Percentiles rank a stretch among this genome's conserved stretches.
phyloP scores from a whole-genome alignment of 2,329 filamentous ascomycete species.

The Verticillium nubilum region DNA sequence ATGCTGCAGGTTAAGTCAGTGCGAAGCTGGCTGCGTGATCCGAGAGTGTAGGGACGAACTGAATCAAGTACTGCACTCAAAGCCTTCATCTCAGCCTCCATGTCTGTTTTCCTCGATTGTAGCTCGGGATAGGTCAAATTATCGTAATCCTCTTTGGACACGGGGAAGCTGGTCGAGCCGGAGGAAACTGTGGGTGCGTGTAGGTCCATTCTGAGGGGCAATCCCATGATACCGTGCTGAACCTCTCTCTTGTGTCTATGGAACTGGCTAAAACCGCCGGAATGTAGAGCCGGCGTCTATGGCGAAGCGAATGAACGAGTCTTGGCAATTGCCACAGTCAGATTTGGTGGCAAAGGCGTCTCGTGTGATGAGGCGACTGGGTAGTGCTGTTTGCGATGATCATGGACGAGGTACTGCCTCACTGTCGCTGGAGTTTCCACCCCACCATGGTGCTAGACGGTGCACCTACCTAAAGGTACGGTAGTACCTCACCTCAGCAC shows the following conservation, averaged over 20 bases:
- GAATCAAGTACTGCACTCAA: constrained; percentile 84
- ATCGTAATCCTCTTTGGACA: constrained; percentile 54
- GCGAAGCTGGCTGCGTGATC: background rate
- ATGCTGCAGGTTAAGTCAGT: constrained; percentile 54
- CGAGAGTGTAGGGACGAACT: constrained; percentile 41
- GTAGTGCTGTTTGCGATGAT: too few species aligned
- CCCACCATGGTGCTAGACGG: too few species aligned
- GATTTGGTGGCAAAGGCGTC: too few species aligned
- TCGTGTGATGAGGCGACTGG: too few species aligned
- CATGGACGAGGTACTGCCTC: too few species aligned
- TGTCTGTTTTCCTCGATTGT: constrained; percentile 73
- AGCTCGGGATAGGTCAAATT: constrained; percentile 72
- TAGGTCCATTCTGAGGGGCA: constrained; percentile 41
- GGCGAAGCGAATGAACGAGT: too few species aligned
- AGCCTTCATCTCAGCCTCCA: constrained; percentile 83
- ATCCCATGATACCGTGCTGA: constrained; percentile 3
- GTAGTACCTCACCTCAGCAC: too few species aligned
- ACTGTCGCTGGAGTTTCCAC: too few species aligned
- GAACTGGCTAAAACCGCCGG: background rate
- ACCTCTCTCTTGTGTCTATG: too few species aligned
- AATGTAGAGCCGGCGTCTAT: background rate
- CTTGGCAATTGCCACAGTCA: too few species aligned
- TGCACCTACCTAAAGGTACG: too few species aligned
- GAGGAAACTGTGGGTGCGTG: constrained; percentile 61
- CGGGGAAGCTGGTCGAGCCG: constrained; percentile 62